Base-by-base conservation (phyloP, 306 rosid genomes). In the Gastrolobium bilobum region DNA sequence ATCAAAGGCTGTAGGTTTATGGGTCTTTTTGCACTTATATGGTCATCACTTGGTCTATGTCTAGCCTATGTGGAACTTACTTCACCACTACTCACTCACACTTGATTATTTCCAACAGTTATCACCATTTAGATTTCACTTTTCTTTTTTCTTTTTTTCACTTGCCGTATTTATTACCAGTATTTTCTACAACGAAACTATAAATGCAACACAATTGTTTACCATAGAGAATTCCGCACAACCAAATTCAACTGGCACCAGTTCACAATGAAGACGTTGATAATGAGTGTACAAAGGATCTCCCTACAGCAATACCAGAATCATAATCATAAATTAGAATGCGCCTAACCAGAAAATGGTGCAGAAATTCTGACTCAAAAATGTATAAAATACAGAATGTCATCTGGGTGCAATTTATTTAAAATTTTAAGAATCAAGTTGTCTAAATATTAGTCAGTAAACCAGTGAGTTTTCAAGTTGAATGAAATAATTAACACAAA, bases 191-290 rank as follows among this genome's bases (percentile, higher is more conserved):
- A 53, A 37, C 40, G 10, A 68, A 79, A 64, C 56, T 53, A 59
- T n/a, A 20, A 71, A 61, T 53, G 34, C 38, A 6, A 34, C 64
- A 33, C 52, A 63, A 61, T 33, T 72, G 58, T 37, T 76, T 95
- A 95, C 99, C 99, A 91, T 84, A 54, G 87, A 69, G 87, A 92
- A 95, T 76, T 95, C 98, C 48, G 79, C 82, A 6, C 87, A 83
- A 76, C 86, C 87, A 65, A 64, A 74, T 37, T 85, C 93, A 63
- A 95, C 76, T 0, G 96, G 97, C 50, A 73, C 76, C 69, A 95
- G 81, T 63, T 91, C 93, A 82, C 97, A 95, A 63, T 30, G 87
- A 63, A 95, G 98, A 73, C 89, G 91, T 75, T 85, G 89, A 80
- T 93, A 95, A 76, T 80, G 94, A 78, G 88, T 76, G 85, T 71